These are phyloP conservation scores for Isatis lusitanica DNA, from an alignment of 441 rosid genomes.

Conservation along the genomic window DNA sequence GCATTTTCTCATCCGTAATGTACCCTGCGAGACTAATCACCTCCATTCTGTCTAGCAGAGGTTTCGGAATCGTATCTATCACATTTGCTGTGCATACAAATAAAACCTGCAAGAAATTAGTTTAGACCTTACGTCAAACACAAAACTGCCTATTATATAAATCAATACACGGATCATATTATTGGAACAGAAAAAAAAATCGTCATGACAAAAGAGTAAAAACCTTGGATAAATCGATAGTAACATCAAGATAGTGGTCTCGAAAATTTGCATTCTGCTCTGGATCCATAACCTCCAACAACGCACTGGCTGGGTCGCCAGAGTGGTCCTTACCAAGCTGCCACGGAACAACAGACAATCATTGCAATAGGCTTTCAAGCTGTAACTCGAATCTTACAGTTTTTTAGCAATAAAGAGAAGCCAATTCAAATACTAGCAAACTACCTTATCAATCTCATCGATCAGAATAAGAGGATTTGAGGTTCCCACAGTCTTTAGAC, in stretches of 20 bases:
- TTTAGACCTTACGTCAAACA: conserved; percentile 7
- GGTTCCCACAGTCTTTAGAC: conserved; percentile 92
- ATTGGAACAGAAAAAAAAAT: background rate
- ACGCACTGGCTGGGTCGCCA: conserved; percentile 95
- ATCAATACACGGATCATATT: background rate
- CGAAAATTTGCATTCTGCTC: conserved; percentile 94
- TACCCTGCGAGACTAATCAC: conserved; percentile 89
- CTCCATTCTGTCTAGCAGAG: conserved; percentile 97
- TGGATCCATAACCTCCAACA: conserved; percentile 97
- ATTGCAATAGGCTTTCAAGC: background rate
- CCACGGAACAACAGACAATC: conserved; percentile 16
- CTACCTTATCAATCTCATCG: conserved; percentile 98
- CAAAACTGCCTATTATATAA: background rate
- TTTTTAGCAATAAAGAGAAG: background rate
- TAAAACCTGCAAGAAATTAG: conserved; percentile 59
- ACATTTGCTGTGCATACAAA: conserved; percentile 98
- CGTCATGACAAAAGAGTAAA: conserved; percentile 26
- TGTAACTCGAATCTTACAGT: background rate
- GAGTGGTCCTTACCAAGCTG: conserved; percentile 87
- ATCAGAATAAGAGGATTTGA: conserved; percentile 94
- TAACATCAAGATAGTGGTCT: conserved; percentile 91
- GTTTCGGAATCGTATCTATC: conserved; percentile 72
- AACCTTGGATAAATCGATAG: conserved; percentile 93
- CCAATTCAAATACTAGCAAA: conserved; percentile 2
- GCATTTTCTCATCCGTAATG: conserved; percentile 96